Evolutionary conservation across 305 asterid species (phyloP), one percentile per base, ranked within the genome.

Genomic region (Andrographis paniculata): DNA sequence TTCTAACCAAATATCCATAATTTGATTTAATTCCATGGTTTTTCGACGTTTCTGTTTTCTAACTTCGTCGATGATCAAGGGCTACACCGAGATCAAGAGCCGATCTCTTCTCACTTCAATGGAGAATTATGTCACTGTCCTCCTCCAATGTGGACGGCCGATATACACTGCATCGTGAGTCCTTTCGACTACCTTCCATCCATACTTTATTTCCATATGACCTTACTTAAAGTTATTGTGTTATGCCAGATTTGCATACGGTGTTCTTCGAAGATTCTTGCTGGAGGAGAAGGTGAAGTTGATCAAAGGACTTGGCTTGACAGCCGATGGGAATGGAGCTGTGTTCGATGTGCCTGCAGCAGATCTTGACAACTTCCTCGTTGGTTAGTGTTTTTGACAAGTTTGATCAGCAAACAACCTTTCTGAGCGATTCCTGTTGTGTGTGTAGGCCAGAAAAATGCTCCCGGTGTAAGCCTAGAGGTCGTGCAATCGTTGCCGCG

Each of bases 251-350:
- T 83, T 73, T 68, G 94, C 68, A 10, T 87, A 55, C 51, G 76
- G 84, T 24, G 70, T 60, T 45, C 72, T 91, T n/a, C 58, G 95
- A 66, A 75, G 94, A 59, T 80, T 86, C 53, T 69, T 91, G 42
- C 87, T 92, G 12, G 99, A 83, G 61, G 88, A 75, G 0, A 86
- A 76, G 67, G 94, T 83, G 11, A 87, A 83, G 53, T 80, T 93
- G 37, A 65, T 87, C 42, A 77, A 75, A 70, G 96, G 95, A 40
- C 82, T 91, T 67, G 60, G 95, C 35, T 60, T 91, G 76, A 83
- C 94, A 2, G 87, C 80, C n/a, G 95, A 91, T 46, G 96, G 94
- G 16, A 83, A 61, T 42, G 96, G 89, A 0, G 94, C 94, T 0
- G 89, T 91, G 44, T 91, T 91, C 58, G 99, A 91, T 61, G 94